Conservation (phyloP, 2,329 filamentous ascomycete genomes). For the Zymoseptoria pseudotritici region DNA sequence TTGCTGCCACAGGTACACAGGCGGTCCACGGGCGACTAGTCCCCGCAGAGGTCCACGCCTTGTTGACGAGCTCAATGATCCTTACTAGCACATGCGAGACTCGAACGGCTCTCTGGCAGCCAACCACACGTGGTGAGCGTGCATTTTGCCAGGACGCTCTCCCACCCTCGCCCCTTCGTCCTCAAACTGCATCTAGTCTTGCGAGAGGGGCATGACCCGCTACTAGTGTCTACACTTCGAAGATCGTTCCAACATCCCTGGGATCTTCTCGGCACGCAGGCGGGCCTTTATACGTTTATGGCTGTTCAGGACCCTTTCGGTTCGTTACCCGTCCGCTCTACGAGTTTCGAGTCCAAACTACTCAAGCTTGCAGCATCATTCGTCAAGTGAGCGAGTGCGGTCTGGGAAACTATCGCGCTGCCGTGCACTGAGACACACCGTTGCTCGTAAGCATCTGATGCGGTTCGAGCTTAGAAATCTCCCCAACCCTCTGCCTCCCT, state of each 20-base stretch:
- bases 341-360: constrained; percentile 11
- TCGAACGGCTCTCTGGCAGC: constrained; percentile 25
- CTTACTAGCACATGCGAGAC: constrained; percentile 21
- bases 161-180: constrained; percentile 20
- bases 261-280: constrained; percentile 19
- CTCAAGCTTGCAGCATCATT: constrained; percentile 5
- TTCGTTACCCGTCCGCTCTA: constrained; percentile 14
- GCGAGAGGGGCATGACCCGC: constrained; percentile 23
- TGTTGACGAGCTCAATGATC: constrained; percentile 12
- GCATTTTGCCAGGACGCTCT: constrained; percentile 18
- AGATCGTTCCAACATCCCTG: constrained; percentile 20
- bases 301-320: constrained; percentile 13
- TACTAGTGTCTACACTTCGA: constrained; percentile 15
- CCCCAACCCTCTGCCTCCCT: not conserved
- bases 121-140: constrained; percentile 24
- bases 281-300: constrained; percentile 19
- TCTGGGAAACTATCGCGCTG: not conserved
- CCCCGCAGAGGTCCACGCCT: constrained; percentile 24
- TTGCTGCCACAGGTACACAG: constrained; percentile 21
- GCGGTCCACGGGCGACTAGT: constrained; percentile 21
- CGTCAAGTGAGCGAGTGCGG: not conserved
- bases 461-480: not conserved
- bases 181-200: constrained; percentile 28
- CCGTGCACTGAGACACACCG: not conserved
- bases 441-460: not conserved